phyloP scores from a whole-genome alignment of 1,139 yeast species.

The Spencermartinsiella ligniputridi region DNA sequence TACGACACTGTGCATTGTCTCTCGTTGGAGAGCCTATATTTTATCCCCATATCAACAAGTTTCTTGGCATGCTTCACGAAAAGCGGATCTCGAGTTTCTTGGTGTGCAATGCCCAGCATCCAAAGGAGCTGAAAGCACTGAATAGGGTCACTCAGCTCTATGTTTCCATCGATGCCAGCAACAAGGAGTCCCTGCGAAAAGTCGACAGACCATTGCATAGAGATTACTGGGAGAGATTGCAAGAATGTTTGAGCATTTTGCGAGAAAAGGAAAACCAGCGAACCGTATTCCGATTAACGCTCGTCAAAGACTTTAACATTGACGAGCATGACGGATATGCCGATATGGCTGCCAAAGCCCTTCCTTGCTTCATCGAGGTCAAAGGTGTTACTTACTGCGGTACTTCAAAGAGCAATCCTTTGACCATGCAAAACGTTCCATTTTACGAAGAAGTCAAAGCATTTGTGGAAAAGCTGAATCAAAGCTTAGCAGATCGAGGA shows the following conservation, averaged over 20 bases:
- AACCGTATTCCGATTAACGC: constrained; percentile 84
- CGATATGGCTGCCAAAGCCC: constrained; percentile 75
- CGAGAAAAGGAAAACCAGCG: constrained; percentile 78
- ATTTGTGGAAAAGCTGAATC: constrained; percentile 61
- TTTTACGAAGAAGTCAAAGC: constrained; percentile 83
- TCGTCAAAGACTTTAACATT: constrained; percentile 91
- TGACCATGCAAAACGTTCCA: constrained; percentile 94
- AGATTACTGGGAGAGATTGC: constrained; percentile 89
- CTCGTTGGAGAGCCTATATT: constrained; percentile 93
- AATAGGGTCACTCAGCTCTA: constrained; percentile 82
- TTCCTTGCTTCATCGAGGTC: constrained; percentile 85
- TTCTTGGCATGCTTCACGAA: constrained; percentile 72
- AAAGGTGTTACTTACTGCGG: constrained; percentile 97
- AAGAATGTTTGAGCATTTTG: constrained; percentile 74
- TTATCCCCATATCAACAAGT: constrained; percentile 85
- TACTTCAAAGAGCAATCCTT: constrained; percentile 74
- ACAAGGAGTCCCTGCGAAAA: constrained; percentile 69
- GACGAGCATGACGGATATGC: constrained; percentile 81
- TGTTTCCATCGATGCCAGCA: constrained; percentile 90
- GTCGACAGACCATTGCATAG: constrained; percentile 86
- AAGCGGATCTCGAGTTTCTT: constrained; percentile 77
- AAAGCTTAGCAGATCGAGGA: constrained; percentile 59
- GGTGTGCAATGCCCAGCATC: constrained; percentile 96
- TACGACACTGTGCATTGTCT: constrained; percentile 86
- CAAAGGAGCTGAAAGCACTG: constrained; percentile 67